phyloP scores from a whole-genome alignment of 371 early-diverging fungal species.

The Syncephalastrum racemosum region DNA sequence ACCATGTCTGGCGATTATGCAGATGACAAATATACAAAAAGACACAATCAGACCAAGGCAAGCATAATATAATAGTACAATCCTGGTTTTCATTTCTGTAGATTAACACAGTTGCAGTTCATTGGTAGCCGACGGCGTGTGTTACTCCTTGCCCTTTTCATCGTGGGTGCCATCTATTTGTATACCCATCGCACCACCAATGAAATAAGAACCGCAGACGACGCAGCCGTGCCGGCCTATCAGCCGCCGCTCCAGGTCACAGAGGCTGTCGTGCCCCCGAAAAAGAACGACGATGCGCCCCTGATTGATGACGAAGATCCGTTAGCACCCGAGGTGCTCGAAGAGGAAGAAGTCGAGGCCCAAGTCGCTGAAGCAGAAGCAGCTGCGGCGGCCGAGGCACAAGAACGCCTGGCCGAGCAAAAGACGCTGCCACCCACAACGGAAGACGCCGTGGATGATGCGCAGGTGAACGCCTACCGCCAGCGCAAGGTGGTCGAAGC shows the following conservation, averaged over 20 bases:
- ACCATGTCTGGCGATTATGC: constrained; percentile 18
- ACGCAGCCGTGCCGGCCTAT: too few relatives aligned
- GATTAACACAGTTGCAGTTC: constrained; percentile 4
- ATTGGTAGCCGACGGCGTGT: constrained; percentile 8
- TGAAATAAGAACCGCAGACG: background rate
- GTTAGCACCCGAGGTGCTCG: background rate
- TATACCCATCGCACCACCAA: background rate
- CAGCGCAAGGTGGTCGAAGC: constrained; percentile 54
- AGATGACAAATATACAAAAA: constrained; percentile 29
- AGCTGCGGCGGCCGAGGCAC: constrained; percentile 3
- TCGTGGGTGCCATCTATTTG: background rate
- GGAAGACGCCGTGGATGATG: constrained; percentile 15
- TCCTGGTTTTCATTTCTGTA: background rate
- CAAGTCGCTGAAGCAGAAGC: background rate
- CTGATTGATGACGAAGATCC: too few relatives aligned
- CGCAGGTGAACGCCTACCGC: constrained; percentile 25
- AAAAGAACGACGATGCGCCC: constrained; percentile 1
- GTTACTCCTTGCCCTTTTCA: constrained; percentile 1
- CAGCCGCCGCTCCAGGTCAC: background rate
- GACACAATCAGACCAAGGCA: constrained; percentile 24
- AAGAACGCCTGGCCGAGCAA: constrained; percentile 7
- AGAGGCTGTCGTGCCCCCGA: background rate
- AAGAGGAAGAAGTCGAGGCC: constrained; percentile 3
- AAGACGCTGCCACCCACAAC: constrained; percentile 26
- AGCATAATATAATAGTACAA: constrained; percentile 4